Evolutionary conservation across 179 eudicot species (phyloP), one percentile per base, ranked within the genome.

Genomic region (Amaranthus tricolor): DNA sequence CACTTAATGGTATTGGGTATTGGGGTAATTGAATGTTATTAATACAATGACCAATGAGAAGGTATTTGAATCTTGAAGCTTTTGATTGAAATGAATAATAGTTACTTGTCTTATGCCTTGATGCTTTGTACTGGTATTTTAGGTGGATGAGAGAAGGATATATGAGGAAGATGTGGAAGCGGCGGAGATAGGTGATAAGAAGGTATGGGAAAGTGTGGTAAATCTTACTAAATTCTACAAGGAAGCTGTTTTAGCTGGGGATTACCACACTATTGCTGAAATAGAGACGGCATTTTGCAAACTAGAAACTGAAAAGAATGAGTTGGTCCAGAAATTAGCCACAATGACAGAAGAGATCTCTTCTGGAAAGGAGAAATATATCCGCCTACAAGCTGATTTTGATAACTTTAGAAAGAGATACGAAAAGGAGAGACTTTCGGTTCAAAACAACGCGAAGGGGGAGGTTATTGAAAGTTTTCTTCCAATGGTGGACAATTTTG

Each of bases 381-480:
- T 95, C 49, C 95, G 96, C 0, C 74, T 95, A 75, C 97, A 95
- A 74, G 99, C 99, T 15, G 97, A 92, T 77, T 95, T 95, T 83
- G 99, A 95, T 71, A 95, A 95, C 82, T 89, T 86, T 74, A 86
- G 99, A 76, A 95, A 88, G 85, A 90, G 98, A 70, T 86, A 91
- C 2, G 97, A 90, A 21, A 95, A 93, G 60, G 97, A 95, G 80
- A 87, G 84, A 72, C 81, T 86, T 73, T 85, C 83, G 0, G 65
- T 82, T 66, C 84, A 89, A 79, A 89, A 84, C 69, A 79, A 93
- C 75, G 97, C 93, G 56, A 90, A 91, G 68, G 95, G 97, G 64
- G 99, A 89, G 81, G 91, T 95, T 63, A 87, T 95, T 57, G 90
- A 89, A 82, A 90, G 90, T 84, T 92, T 95, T 77, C 87, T 95